A percentile compares a stretch with the other conserved stretches of the same genome.
phyloP scores from a whole-genome alignment of 2,329 filamentous ascomycete genomes.

The Exophiala viscosa region DNA sequence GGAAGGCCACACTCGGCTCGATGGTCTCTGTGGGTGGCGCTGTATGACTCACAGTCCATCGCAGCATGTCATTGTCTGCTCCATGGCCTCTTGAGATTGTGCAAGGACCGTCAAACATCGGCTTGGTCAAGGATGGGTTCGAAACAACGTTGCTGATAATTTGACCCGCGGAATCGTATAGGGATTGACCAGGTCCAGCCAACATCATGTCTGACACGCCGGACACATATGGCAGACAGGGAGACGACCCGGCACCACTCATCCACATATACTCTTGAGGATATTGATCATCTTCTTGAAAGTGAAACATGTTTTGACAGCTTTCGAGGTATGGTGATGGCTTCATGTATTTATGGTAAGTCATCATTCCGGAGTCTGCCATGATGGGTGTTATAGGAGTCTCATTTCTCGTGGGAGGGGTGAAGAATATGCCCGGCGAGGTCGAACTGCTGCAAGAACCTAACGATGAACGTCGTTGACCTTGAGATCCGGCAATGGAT shows the following conservation, averaged over 20 bases:
- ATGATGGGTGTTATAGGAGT: slow-evolving; percentile 23
- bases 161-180: slow-evolving; percentile 1
- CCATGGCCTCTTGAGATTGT: not conserved
- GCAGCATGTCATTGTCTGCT: slow-evolving; percentile 14
- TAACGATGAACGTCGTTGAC: slow-evolving; percentile 14
- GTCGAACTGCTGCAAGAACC: slow-evolving; percentile 19
- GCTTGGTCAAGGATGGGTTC: slow-evolving; percentile 25
- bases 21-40: slow-evolving; percentile 25
- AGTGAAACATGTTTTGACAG: slow-evolving; percentile 10
- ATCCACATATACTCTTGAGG: slow-evolving; percentile 12
- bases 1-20: slow-evolving; percentile 27
- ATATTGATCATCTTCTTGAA: slow-evolving; percentile 14
- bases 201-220: slow-evolving; percentile 7
- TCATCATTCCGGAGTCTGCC: slow-evolving; percentile 3
- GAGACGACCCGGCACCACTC: not conserved
- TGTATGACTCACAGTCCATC: slow-evolving; percentile 5
- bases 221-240: slow-evolving; percentile 4
- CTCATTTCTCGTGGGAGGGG: slow-evolving; percentile 15
- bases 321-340: slow-evolving; percentile 9
- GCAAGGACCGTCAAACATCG: slow-evolving; percentile 19
- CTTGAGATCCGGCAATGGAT: slow-evolving; percentile 11
- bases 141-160: slow-evolving; percentile 7
- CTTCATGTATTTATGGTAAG: slow-evolving; percentile 17
- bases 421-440: slow-evolving; percentile 22
- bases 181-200: slow-evolving; percentile 1